Conservation (phyloP, 176 grass and related monocot genomes). For the Triticum monococcum region DNA sequence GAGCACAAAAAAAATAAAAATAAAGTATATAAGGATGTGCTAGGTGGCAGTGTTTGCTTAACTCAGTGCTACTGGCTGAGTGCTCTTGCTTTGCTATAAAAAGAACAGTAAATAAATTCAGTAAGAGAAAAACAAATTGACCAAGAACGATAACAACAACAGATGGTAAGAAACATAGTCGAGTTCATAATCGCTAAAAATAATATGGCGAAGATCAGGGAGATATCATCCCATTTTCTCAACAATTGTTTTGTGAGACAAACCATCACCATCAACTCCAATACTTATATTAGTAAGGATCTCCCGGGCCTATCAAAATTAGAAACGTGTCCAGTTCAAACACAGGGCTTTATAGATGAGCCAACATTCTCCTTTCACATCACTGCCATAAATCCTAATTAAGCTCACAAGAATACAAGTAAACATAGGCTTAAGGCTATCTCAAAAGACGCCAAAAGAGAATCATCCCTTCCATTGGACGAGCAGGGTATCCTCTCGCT, state of each 20-base stretch:
- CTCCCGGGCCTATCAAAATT: conserved; percentile 25
- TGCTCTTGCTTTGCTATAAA: not conserved
- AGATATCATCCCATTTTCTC: not conserved
- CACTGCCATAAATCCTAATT: conserved; percentile 41
- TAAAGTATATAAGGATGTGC: not conserved
- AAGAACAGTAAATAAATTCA: not conserved
- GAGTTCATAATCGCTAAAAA: not conserved
- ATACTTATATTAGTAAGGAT: not conserved
- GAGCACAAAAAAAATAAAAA: not conserved
- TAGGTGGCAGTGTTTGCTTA: conserved; percentile 28
- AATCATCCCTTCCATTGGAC: conserved; percentile 43
- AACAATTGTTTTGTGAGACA: not conserved
- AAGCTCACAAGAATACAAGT: conserved; percentile 14
- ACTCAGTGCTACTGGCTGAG: not conserved
- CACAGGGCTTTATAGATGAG: conserved; percentile 12
- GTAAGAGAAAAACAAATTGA: not conserved
- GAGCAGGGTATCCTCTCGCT: conserved; percentile 38
- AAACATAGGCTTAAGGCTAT: conserved; percentile 29
- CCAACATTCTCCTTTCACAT: conserved; percentile 50
- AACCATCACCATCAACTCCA: not conserved
- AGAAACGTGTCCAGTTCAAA: conserved; percentile 63
- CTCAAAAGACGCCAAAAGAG: conserved; percentile 48
- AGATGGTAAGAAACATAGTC: not conserved
- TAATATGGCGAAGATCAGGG: not conserved
- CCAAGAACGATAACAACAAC: not conserved